phyloP scores from a whole-genome alignment of 495 filamentous ascomycete species.

The Penicillium roqueforti region DNA sequence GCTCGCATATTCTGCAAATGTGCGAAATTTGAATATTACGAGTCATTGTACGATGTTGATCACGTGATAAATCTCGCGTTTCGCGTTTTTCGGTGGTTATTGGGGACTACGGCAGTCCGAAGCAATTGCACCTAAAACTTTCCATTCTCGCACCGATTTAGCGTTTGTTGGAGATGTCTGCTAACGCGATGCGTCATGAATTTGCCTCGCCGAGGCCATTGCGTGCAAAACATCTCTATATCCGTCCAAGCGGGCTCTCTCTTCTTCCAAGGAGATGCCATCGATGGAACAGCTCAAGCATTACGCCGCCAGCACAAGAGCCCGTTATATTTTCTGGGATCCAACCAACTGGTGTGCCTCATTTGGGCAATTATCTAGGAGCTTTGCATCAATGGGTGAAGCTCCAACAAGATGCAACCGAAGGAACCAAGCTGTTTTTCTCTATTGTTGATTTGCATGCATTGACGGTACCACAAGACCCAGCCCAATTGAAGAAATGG shows the following conservation, averaged over 20 bases:
- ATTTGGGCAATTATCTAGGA: slow-evolving; percentile 93
- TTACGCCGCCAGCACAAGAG: slow-evolving; percentile 8
- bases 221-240: background rate
- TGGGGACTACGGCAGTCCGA: background rate
- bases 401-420: slow-evolving; percentile 60
- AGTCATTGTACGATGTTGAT: background rate
- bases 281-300: slow-evolving; percentile 15
- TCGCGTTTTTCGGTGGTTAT: background rate
- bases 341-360: slow-evolving; percentile 93
- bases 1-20: background rate
- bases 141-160: background rate
- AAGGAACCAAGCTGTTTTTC: slow-evolving; percentile 63
- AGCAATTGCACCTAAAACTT: background rate
- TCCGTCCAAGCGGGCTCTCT: slow-evolving; percentile 2
- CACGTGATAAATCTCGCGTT: slow-evolving; percentile 8
- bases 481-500: slow-evolving; percentile 52
- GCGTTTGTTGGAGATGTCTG: slow-evolving; percentile 8
- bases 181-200: background rate
- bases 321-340: slow-evolving; percentile 82
- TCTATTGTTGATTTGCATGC: slow-evolving; percentile 92
- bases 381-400: slow-evolving; percentile 83
- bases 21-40: background rate
- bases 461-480: slow-evolving; percentile 70
- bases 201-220: background rate
- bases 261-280: slow-evolving; percentile 3